A percentile compares a stretch with the other conserved stretches of the same genome.
Conservation (phyloP, 1,284 basidiomycete genomes). For the Neonothopanus nambi region DNA sequence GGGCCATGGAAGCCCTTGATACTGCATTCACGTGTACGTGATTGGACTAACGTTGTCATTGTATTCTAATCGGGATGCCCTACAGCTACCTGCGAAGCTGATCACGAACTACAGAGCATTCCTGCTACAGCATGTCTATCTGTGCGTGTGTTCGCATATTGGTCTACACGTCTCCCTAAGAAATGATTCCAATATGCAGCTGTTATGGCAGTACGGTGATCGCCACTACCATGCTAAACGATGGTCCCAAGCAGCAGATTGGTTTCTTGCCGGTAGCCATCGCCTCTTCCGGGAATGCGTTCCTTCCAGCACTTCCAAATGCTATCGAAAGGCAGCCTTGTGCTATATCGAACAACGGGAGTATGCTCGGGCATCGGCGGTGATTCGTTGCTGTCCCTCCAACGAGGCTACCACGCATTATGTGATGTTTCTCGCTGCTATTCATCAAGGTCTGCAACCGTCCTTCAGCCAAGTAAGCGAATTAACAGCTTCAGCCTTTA, state of each 20-base stretch:
- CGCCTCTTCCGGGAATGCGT: slow-evolving; percentile 56
- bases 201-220: slow-evolving; percentile 82
- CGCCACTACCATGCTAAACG: slow-evolving; percentile 70
- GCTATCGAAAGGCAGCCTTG: slow-evolving; percentile 77
- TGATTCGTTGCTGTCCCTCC: slow-evolving; percentile 66
- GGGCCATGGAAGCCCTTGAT: slow-evolving; percentile 59
- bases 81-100: slow-evolving; percentile 56
- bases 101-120: slow-evolving; percentile 60
- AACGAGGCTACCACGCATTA: slow-evolving; percentile 76
- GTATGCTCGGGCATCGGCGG: slow-evolving; percentile 64
- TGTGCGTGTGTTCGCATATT: slow-evolving; percentile 40
- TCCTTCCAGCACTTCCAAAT: slow-evolving; percentile 58
- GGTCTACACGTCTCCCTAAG: slow-evolving; percentile 6
- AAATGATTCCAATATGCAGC: slow-evolving; percentile 39
- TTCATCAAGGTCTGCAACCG: slow-evolving; percentile 64
- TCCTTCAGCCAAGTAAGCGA: slow-evolving; percentile 12
- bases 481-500: neutral
- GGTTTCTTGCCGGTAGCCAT: slow-evolving; percentile 75
- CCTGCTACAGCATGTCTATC: slow-evolving; percentile 73
- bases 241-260: slow-evolving; percentile 74
- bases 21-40: slow-evolving; percentile 58
- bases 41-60: slow-evolving; percentile 10
- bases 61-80: slow-evolving; percentile 21
- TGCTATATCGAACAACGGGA: slow-evolving; percentile 77
- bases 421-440: slow-evolving; percentile 68